Base-by-base conservation (phyloP, 805 yeast genomes). In the Clavispora vitiphila region DNA sequence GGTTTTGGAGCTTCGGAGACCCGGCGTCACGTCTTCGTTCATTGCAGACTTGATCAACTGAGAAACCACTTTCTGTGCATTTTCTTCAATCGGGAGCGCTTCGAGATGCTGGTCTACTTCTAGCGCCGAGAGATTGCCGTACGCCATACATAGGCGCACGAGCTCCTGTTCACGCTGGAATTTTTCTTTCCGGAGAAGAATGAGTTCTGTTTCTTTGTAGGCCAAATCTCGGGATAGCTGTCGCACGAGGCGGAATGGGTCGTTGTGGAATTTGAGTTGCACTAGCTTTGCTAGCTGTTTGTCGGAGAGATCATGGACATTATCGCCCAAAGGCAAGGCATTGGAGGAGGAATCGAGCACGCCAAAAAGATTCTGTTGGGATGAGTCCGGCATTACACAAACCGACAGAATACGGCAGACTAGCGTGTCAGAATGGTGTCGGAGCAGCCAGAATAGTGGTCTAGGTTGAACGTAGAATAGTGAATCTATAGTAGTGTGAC, bases 201-300 rank as follows among this genome's bases (percentile, higher is more conserved):
- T 57, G 34, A 75, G 58, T 47, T 75, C 77, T 1, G 72, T 62
- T 40, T 76, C 80, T 26, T 76, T 62, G 26, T 61, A 57, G 1
- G 77, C 73, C 45, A 77, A 51, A 40, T 77, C 81, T 2, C 62
- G 46, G 0, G 79, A 71, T 15, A 77, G 54, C 48, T 75, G 81
- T 29, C 72, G 60, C 4, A 77, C 65, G 19, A 76, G 61, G 6
- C 43, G 41, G 18, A 53, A 38, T 0, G 67, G 58, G 43, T 63
- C 57, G 27, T 50, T 51, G 24, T 49, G 43, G 43, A 57, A 64
- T 41, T 62, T 61, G 12, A 60, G 37, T 15, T 40, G 41, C 2
- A 63, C 41, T 14, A 63, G 43, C 30, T 51, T 52, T 19, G 41
- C 35, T 10, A 62, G 46, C 36, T 60, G 57, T 6, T 39, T 41